Percentiles rank a stretch among this genome's conserved stretches.
Evolutionary conservation across 148 eudicot genomes (phyloP).

Genomic region (Cornus florida): DNA sequence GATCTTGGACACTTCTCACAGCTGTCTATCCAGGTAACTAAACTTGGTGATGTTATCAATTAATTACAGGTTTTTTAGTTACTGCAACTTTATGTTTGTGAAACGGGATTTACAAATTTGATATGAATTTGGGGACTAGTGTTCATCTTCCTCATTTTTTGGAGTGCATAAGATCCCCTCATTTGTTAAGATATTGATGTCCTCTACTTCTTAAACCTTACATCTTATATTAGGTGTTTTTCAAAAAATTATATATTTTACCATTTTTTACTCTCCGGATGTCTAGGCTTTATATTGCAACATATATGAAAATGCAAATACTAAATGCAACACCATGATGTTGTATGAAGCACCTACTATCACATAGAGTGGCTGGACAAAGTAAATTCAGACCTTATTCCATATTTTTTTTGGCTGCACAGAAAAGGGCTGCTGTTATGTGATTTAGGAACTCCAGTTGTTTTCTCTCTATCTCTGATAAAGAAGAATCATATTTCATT

Average conservation of each 20-base stretch:
- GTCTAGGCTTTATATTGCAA: not conserved
- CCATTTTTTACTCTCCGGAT: not conserved
- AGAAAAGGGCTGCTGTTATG: too few species aligned
- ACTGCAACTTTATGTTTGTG: not conserved
- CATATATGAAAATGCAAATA: not conserved
- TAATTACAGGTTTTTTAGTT: not conserved
- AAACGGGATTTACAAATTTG: not conserved
- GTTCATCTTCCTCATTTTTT: not conserved
- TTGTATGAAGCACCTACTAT: not conserved
- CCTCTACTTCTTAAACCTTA: too few species aligned
- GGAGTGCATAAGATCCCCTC: not conserved
- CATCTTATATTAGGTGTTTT: too few species aligned
- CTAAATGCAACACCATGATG: not conserved
- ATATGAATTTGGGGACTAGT: not conserved
- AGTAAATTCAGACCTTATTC: too few species aligned
- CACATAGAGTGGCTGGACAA: too few species aligned
- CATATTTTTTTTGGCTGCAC: too few species aligned
- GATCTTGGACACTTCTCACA: conserved; percentile 99
- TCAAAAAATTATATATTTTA: not conserved
- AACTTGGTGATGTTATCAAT: not conserved
- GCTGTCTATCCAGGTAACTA: conserved; percentile 79
- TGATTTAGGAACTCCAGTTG: not conserved
- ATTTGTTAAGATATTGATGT: too few species aligned
- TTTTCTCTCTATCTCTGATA: not conserved
- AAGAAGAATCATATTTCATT: not conserved